phyloP scores from a whole-genome alignment of 768 basidiomycete species.

The Boletus rubroflammeus region DNA sequence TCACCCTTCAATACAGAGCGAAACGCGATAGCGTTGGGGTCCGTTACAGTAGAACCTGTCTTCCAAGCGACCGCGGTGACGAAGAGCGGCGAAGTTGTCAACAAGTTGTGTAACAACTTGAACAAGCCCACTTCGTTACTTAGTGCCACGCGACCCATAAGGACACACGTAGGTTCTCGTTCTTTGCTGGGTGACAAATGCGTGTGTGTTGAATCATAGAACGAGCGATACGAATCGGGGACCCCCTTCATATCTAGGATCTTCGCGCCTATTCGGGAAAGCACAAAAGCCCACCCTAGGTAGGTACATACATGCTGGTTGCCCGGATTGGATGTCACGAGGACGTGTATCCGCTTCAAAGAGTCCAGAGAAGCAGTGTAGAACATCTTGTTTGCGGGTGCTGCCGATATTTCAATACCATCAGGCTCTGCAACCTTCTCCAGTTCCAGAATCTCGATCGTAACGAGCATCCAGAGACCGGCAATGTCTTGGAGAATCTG shows the following conservation, averaged over 20 bases:
- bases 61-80: conserved; percentile 71
- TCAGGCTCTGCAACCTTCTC: conserved; percentile 59
- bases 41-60: conserved; percentile 62
- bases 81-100: conserved; percentile 72
- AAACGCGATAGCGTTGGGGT: conserved; percentile 75
- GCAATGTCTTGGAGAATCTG: conserved; percentile 65
- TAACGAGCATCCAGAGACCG: conserved; percentile 74
- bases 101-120: conserved; percentile 48
- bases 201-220: conserved; percentile 52
- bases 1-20: conserved; percentile 83
- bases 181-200: conserved; percentile 47
- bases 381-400: conserved; percentile 45
- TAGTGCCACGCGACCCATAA: conserved; percentile 61
- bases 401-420: conserved; percentile 48
- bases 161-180: conserved; percentile 48
- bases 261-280: conserved; percentile 56
- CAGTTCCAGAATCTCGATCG: conserved; percentile 75
- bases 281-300: conserved; percentile 81
- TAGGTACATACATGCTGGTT: conserved; percentile 70
- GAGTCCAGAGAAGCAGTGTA: conserved; percentile 61
- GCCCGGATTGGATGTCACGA: conserved; percentile 56
- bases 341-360: conserved; percentile 63
- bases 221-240: conserved; percentile 50
- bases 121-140: conserved; percentile 59
- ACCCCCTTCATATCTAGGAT: conserved; percentile 47